phyloP scores from a whole-genome alignment of 495 filamentous ascomycete genomes.

The Stereocaulon alpinum region DNA sequence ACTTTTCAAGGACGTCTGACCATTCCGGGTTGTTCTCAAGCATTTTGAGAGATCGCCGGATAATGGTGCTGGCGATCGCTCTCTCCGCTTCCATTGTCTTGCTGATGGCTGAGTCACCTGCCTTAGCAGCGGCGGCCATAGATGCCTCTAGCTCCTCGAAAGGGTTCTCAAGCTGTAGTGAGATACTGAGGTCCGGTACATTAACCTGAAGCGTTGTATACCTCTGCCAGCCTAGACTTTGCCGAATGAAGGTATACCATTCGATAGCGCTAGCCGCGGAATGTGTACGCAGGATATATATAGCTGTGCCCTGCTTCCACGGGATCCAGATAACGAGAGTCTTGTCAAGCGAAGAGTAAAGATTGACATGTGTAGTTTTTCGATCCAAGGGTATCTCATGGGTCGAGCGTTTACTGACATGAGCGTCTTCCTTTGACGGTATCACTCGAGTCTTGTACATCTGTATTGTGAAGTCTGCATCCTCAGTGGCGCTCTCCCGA shows the following conservation, averaged over 20 bases:
- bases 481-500: constrained; percentile 43
- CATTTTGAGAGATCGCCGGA: constrained; percentile 49
- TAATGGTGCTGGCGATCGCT: constrained; percentile 45
- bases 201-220: constrained; percentile 51
- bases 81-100: constrained; percentile 40
- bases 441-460: constrained; percentile 65
- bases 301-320: constrained; percentile 44
- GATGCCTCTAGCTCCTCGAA: constrained; percentile 46
- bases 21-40: constrained; percentile 50
- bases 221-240: constrained; percentile 49
- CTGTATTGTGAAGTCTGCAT: constrained; percentile 48
- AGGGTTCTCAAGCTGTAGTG: constrained; percentile 50
- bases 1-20: constrained; percentile 49
- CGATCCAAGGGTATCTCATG: constrained; percentile 47
- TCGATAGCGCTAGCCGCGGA: constrained; percentile 57
- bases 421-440: constrained; percentile 45
- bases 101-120: constrained; percentile 36
- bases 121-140: constrained; percentile 24
- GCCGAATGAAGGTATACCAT: constrained; percentile 65
- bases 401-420: constrained; percentile 41
- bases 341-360: constrained; percentile 65
- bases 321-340: constrained; percentile 59
- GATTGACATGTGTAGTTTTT: constrained; percentile 48
- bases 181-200: constrained; percentile 59
- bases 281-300: constrained; percentile 58